A percentile compares a stretch with the other conserved stretches of the same genome.
Conservation (phyloP, 1,139 yeast genomes). For the Saccharomyces hybrid region DNA sequence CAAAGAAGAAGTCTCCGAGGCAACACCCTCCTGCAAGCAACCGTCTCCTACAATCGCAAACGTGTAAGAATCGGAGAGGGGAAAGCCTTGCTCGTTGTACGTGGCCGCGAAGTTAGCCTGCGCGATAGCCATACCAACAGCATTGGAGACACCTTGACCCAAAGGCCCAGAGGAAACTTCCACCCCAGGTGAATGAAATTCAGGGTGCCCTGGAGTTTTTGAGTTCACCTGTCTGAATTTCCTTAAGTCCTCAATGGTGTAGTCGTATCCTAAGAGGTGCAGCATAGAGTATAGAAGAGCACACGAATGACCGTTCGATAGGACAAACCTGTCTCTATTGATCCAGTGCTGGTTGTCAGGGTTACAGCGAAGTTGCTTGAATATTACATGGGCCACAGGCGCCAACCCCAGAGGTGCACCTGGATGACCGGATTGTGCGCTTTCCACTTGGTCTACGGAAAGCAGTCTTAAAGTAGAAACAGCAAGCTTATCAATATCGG, state of each 20-base stretch:
- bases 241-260: constrained; percentile 79
- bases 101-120: constrained; percentile 87
- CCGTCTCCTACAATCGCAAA: constrained; percentile 92
- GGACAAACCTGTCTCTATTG: constrained; percentile 90
- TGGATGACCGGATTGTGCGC: constrained; percentile 96
- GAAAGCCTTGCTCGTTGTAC: constrained; percentile 80
- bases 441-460: constrained; percentile 78
- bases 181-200: constrained; percentile 71
- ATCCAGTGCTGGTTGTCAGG: constrained; percentile 88
- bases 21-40: constrained; percentile 96
- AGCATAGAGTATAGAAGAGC: constrained; percentile 81
- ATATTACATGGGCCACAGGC: constrained; percentile 68
- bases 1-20: constrained; percentile 86
- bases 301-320: constrained; percentile 95
- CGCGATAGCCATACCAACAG: constrained; percentile 94
- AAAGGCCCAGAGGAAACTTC: constrained; percentile 98
- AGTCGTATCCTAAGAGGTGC: constrained; percentile 77
- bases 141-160: constrained; percentile 96
- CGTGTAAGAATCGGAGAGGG: constrained; percentile 65
- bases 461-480: constrained; percentile 83
- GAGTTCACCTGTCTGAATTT: constrained; percentile 84
- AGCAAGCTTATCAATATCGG: constrained; percentile 63
- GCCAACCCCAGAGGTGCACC: constrained; percentile 99
- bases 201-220: constrained; percentile 97
- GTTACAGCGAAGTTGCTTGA: constrained; percentile 76